Conservation (phyloP, 1,284 basidiomycete genomes). For the Fomitiporia mediterranea region DNA sequence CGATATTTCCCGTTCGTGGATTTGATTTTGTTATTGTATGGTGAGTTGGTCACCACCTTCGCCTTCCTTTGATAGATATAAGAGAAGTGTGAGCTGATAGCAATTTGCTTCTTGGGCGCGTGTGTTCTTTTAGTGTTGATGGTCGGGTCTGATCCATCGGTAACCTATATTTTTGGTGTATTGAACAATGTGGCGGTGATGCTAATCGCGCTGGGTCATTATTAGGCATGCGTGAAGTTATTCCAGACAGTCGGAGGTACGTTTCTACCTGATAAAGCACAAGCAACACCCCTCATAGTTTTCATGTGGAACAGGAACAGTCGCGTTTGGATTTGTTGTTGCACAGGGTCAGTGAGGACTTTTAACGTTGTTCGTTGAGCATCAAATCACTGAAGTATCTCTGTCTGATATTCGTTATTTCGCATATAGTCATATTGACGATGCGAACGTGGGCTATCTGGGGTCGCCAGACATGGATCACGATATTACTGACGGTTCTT, state of each 20-base stretch:
- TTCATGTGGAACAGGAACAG: background rate
- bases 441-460: constrained; percentile 21
- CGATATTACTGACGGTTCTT: background rate
- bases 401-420: too few relatives aligned
- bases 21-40: constrained; percentile 3
- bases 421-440: constrained; percentile 10
- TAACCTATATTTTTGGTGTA: background rate
- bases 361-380: too few relatives aligned
- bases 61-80: background rate
- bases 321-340: constrained; percentile 8
- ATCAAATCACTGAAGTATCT: background rate
- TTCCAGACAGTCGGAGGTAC: constrained; percentile 14
- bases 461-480: constrained; percentile 5
- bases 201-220: background rate
- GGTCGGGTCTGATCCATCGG: constrained; percentile 6
- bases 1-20: constrained; percentile 15
- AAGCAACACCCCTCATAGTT: background rate
- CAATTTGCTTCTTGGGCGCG: background rate
- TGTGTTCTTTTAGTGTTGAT: constrained; percentile 2
- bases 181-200: background rate
- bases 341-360: constrained; percentile 7
- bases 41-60: background rate
- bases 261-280: background rate
- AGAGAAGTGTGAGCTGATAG: background rate
- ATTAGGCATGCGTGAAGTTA: constrained; percentile 7